Evolutionary conservation across 2,329 filamentous ascomycete species (phyloP).

Genomic region (Cladosporium sp.): DNA sequence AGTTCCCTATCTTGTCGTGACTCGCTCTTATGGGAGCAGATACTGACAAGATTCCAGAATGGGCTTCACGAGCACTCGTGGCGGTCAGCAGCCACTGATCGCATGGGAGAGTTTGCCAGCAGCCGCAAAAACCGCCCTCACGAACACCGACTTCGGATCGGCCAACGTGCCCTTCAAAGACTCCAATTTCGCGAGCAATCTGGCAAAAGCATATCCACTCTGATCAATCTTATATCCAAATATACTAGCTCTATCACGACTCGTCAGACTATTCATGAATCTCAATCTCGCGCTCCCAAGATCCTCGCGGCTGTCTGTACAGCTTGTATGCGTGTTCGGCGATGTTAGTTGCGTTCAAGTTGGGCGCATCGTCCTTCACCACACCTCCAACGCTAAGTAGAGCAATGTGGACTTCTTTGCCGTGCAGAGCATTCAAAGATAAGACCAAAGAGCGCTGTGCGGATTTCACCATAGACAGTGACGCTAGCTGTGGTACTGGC

Average conservation of each 20-base stretch:
- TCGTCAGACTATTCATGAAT: constrained; percentile 32
- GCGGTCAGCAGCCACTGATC: constrained; percentile 46
- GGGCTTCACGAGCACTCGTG: constrained; percentile 69
- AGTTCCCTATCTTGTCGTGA: constrained; percentile 26
- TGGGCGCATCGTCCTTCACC: constrained; percentile 44
- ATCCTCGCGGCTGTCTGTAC: constrained; percentile 42
- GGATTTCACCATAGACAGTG: constrained; percentile 53
- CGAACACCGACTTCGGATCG: constrained; percentile 48
- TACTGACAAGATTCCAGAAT: constrained; percentile 51
- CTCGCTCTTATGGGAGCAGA: background rate
- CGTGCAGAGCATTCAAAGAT: constrained; percentile 45
- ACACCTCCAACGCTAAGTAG: constrained; percentile 49
- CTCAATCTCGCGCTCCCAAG: constrained; percentile 43
- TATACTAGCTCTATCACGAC: background rate
- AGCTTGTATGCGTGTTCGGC: constrained; percentile 48
- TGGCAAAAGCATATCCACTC: constrained; percentile 34
- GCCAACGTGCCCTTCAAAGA: constrained; percentile 53
- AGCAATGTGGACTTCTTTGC: constrained; percentile 49
- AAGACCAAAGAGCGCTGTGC: constrained; percentile 53
- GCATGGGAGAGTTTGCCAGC: constrained; percentile 52
- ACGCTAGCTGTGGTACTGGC: constrained; percentile 50
- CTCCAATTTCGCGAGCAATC: constrained; percentile 47
- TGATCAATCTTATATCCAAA: background rate
- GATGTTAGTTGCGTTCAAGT: constrained; percentile 49
- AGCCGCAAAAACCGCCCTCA: constrained; percentile 45